phyloP scores from a whole-genome alignment of 1,284 basidiomycete species.

The Trametes hirsuta region DNA sequence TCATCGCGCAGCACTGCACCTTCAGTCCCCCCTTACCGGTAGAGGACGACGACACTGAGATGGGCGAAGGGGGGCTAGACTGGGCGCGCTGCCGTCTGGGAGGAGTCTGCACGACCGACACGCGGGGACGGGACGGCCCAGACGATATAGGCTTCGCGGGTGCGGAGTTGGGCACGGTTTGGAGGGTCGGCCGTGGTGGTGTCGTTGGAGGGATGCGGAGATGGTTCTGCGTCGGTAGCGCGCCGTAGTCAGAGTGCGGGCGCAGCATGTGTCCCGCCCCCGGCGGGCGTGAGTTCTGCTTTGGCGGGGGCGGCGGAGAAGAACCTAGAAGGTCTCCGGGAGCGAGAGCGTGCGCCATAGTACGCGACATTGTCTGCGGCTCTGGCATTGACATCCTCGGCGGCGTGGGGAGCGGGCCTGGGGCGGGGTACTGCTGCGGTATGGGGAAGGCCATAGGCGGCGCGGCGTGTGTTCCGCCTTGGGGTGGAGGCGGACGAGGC shows the following conservation, averaged over 20 bases:
- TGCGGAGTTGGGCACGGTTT: constrained; percentile 20
- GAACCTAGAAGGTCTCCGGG: background rate
- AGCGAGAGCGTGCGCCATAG: constrained; percentile 62
- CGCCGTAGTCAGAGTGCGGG: constrained; percentile 24
- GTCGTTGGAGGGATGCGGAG: constrained; percentile 18
- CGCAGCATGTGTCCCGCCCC: constrained; percentile 1
- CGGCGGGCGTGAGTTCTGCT: constrained; percentile 10
- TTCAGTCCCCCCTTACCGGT: constrained; percentile 30
- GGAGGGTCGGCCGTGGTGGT: constrained; percentile 32
- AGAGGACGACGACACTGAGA: constrained; percentile 27
- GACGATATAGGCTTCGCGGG: constrained; percentile 24
- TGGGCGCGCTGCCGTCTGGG: constrained; percentile 32
- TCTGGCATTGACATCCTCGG: constrained; percentile 46
- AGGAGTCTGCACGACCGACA: constrained; percentile 14
- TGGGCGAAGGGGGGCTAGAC: constrained; percentile 38
- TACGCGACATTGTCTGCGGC: constrained; percentile 45
- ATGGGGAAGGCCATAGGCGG: constrained; percentile 8
- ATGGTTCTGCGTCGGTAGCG: constrained; percentile 6
- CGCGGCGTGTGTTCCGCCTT: background rate
- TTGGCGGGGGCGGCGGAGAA: constrained; percentile 19
- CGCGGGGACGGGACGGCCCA: constrained; percentile 1
- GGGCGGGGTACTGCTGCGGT: constrained; percentile 11
- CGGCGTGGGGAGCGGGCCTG: constrained; percentile 39
- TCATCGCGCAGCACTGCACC: constrained; percentile 64
- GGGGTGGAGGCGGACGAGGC: constrained; percentile 5